These are phyloP conservation scores for Lolium perenne DNA, from an alignment of 176 grass and related monocot genomes.

Conservation along the genomic window DNA sequence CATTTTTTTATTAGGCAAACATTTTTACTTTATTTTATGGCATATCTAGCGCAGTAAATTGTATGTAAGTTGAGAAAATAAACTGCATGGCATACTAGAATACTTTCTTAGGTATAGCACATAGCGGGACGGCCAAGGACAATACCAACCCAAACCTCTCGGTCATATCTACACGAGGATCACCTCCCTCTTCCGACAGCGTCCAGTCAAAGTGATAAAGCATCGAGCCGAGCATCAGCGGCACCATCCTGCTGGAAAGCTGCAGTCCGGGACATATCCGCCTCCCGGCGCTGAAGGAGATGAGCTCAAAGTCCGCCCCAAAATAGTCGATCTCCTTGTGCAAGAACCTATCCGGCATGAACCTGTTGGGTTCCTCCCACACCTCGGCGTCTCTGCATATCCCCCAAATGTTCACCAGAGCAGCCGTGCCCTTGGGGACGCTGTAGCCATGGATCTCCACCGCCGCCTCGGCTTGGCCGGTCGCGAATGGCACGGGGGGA, in stretches of 20 bases:
- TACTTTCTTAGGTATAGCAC: conserved; percentile 16
- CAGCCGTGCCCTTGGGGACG: conserved; percentile 30
- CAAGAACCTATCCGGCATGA: conserved; percentile 58
- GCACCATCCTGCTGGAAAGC: conserved; percentile 39
- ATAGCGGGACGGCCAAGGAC: conserved; percentile 36
- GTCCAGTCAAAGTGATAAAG: conserved; percentile 42
- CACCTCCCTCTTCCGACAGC: neutral
- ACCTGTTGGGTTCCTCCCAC: conserved; percentile 43
- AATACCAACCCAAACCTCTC: conserved; percentile 52
- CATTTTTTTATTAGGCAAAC: no score
- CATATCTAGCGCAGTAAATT: no score
- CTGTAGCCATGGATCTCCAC: conserved; percentile 47
- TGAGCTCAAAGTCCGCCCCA: conserved; percentile 44
- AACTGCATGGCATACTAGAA: neutral
- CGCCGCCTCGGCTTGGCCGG: conserved; percentile 14
- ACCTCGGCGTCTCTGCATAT: conserved; percentile 34
- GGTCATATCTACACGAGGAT: conserved; percentile 28
- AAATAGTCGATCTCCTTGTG: neutral
- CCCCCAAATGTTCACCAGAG: conserved; percentile 54
- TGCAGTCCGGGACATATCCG: conserved; percentile 51
- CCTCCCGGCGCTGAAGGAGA: conserved; percentile 45
- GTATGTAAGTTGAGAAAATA: no score
- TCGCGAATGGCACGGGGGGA: conserved; percentile 28
- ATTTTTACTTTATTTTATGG: no score
- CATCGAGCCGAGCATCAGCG: conserved; percentile 50